Conservation (phyloP, 495 filamentous ascomycete genomes). For the Delitschia confertaspora region DNA sequence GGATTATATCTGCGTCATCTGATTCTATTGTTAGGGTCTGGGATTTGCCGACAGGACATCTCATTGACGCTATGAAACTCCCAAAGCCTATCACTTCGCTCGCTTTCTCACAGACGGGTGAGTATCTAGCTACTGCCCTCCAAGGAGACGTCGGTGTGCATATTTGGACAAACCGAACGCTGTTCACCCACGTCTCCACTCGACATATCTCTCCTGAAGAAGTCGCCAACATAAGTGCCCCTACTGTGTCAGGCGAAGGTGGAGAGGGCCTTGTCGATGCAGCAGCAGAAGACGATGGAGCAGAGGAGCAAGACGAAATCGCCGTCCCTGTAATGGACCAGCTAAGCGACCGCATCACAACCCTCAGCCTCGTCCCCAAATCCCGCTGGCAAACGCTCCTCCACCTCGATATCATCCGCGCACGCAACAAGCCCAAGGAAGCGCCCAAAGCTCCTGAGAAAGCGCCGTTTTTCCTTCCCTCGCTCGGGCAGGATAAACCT, state of each 20-base stretch:
- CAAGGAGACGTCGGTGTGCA: conserved; percentile 78
- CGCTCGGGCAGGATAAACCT: conserved; percentile 43
- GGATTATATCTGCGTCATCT: conserved; percentile 82
- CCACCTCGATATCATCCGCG: conserved; percentile 79
- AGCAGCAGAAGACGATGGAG: conserved; percentile 36
- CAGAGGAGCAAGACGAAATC: conserved; percentile 31
- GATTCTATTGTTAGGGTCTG: conserved; percentile 79
- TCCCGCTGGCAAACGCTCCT: conserved; percentile 88
- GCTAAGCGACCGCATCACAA: conserved; percentile 69
- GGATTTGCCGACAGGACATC: conserved; percentile 91
- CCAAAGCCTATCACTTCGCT: conserved; percentile 68
- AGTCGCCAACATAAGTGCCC: conserved; percentile 49
- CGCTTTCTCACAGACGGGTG: conserved; percentile 79
- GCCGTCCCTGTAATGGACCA: conserved; percentile 55
- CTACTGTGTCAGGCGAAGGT: conserved; percentile 76
- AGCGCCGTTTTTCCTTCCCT: conserved; percentile 91
- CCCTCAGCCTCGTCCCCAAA: conserved; percentile 79
- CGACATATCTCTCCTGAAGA: conserved; percentile 68
- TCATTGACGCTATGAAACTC: conserved; percentile 80
- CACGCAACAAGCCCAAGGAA: conserved; percentile 90
- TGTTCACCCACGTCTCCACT: conserved; percentile 82
- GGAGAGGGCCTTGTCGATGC: conserved; percentile 56
- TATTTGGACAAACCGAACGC: conserved; percentile 82
- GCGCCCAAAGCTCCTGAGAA: conserved; percentile 86
- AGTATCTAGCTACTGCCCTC: conserved; percentile 84